A percentile compares a stretch with the other conserved stretches of the same genome.
phyloP scores from a whole-genome alignment of 495 filamentous ascomycete species.

The Saxophila tyrrhenica region DNA sequence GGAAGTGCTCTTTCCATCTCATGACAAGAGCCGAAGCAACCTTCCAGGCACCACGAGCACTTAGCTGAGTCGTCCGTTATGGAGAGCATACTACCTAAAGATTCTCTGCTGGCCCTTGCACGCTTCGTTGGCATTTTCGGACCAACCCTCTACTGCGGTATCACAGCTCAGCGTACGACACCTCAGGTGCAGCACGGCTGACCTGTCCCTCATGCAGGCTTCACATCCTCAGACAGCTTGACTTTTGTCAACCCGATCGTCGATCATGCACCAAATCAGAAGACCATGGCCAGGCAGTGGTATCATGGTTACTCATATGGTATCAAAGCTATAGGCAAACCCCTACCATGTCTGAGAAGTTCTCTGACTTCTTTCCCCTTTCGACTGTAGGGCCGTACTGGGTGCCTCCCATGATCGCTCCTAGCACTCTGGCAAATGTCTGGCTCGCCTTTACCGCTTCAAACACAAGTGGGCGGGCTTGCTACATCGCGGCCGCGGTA shows the following conservation, averaged over 20 bases:
- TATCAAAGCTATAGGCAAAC: background rate
- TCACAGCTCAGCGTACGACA: slow-evolving; percentile 8
- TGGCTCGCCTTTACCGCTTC: slow-evolving; percentile 15
- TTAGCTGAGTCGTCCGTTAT: too few species aligned
- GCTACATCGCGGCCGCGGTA: slow-evolving; percentile 17
- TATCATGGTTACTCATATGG: slow-evolving; percentile 24
- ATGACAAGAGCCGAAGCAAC: too few species aligned
- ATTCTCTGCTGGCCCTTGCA: background rate
- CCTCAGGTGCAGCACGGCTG: background rate
- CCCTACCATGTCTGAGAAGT: background rate
- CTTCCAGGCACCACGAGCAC: too few species aligned
- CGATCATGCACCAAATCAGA: slow-evolving; percentile 17
- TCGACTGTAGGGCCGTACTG: slow-evolving; percentile 14
- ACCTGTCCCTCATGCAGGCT: slow-evolving; percentile 5
- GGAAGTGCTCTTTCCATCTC: too few species aligned
- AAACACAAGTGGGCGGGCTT: background rate
- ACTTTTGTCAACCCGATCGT: slow-evolving; percentile 19
- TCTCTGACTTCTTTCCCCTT: background rate
- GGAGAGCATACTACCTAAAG: too few species aligned
- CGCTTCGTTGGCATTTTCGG: slow-evolving; percentile 12
- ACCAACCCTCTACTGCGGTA: slow-evolving; percentile 15
- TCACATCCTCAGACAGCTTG: slow-evolving; percentile 13
- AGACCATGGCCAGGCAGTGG: slow-evolving; percentile 27
- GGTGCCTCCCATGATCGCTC: slow-evolving; percentile 23
- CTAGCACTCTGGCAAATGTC: slow-evolving; percentile 17